Percentiles rank a stretch among this genome's conserved stretches.
These are phyloP conservation scores for Collybia nuda DNA, from an alignment of 768 basidiomycete species.

Conservation along the genomic window DNA sequence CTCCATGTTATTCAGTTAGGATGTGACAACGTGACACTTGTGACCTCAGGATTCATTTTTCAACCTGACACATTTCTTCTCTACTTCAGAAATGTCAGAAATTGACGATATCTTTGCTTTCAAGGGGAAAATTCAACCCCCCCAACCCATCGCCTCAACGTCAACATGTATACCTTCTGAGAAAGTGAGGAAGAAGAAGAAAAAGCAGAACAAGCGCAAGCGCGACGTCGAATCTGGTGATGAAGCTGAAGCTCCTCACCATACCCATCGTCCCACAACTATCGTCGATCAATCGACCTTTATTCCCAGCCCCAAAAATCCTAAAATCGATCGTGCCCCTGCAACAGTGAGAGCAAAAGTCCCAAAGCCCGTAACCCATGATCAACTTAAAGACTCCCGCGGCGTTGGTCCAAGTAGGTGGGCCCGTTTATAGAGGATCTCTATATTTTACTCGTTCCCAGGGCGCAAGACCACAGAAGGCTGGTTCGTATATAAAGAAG, in stretches of 20 bases:
- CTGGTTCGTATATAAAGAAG: conserved; percentile 77
- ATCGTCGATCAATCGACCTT: conserved; percentile 61
- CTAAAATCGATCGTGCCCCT: conserved; percentile 24
- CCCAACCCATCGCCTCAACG: conserved; percentile 23
- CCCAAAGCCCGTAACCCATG: conserved; percentile 24
- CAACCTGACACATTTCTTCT: background rate
- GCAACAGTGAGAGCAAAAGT: conserved; percentile 1
- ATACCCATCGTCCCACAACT: conserved; percentile 44
- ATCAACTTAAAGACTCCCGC: conserved; percentile 71
- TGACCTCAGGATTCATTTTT: conserved; percentile 10
- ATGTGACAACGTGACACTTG: conserved; percentile 7
- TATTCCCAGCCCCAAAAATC: conserved; percentile 33
- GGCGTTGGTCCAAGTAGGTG: conserved; percentile 69
- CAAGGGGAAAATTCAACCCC: conserved; percentile 35
- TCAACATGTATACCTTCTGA: conserved; percentile 39
- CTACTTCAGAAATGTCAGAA: conserved; percentile 56
- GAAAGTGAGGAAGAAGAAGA: conserved; percentile 45
- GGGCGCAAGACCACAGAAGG: conserved; percentile 82
- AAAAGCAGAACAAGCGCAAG: conserved; percentile 27
- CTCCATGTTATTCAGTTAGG: background rate
- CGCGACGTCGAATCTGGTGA: conserved; percentile 12
- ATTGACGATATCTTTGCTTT: conserved; percentile 84
- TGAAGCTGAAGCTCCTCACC: conserved; percentile 12
- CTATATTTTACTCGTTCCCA: conserved; percentile 26
- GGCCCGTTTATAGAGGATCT: conserved; percentile 4